A percentile compares a stretch with the other conserved stretches of the same genome.
These are phyloP conservation scores for Trichoderma aggressivum DNA, from an alignment of 2,329 filamentous ascomycete genomes.

Conservation along the genomic window DNA sequence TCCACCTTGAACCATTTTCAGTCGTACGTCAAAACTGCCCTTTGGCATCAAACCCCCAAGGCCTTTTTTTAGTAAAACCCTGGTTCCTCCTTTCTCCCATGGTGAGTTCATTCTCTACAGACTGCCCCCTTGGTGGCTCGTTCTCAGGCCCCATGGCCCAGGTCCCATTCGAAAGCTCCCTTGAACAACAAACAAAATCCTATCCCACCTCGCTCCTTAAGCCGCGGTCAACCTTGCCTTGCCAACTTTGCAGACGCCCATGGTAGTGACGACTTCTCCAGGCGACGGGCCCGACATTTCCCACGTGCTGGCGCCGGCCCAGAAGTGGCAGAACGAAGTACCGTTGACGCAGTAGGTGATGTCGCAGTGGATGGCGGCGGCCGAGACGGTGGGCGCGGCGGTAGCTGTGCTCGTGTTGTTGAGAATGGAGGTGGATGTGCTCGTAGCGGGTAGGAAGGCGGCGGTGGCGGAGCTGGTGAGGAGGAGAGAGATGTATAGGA, in stretches of 20 bases:
- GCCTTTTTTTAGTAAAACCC: not conserved
- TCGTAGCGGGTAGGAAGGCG: not conserved
- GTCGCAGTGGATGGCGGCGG: constrained; percentile 29
- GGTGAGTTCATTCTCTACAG: no score
- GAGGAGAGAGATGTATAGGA: constrained; percentile 12
- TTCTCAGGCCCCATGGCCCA: not conserved
- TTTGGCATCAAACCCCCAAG: not conserved
- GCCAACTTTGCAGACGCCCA: constrained; percentile 27
- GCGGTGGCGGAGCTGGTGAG: not conserved
- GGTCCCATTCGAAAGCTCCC: not conserved
- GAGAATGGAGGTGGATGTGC: not conserved
- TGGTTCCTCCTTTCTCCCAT: no score
- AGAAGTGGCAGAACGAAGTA: constrained; percentile 39
- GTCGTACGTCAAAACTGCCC: not conserved
- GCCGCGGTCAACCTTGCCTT: not conserved
- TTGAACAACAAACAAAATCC: not conserved
- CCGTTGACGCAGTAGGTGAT: constrained; percentile 35
- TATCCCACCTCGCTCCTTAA: not conserved
- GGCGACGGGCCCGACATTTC: constrained; percentile 35
- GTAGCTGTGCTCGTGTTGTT: not conserved
- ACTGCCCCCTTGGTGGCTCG: not conserved
- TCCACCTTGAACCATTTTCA: not conserved
- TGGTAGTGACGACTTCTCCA: constrained; percentile 34
- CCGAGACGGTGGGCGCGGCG: not conserved
- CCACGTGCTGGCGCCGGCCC: constrained; percentile 37